Conservation (phyloP, 148 eudicot species). For the Spergularia marina region DNA sequence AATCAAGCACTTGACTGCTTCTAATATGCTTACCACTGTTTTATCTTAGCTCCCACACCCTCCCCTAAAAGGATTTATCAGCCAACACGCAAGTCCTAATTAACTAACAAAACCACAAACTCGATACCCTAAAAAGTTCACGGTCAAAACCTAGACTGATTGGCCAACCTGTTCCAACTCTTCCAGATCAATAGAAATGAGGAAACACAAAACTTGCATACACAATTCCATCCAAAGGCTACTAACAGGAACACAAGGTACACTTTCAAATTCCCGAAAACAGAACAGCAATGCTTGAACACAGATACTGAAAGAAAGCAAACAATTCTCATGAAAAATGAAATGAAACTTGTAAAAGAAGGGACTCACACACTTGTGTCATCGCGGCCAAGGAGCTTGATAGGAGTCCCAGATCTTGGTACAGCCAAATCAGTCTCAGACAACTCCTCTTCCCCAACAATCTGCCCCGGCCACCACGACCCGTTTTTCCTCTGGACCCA, state of each 20-base stretch:
- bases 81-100: too few relatives aligned
- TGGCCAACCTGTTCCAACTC: background rate
- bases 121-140: too few relatives aligned
- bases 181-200: background rate
- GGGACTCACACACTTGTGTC: slow-evolving; percentile 77
- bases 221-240: background rate
- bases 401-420: slow-evolving; percentile 61
- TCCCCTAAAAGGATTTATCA: too few relatives aligned
- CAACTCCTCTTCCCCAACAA: slow-evolving; percentile 49
- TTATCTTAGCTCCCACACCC: too few relatives aligned
- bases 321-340: background rate
- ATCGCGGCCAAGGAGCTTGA: slow-evolving; percentile 75
- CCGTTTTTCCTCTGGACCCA: slow-evolving; percentile 83
- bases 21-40: too few relatives aligned
- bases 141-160: background rate
- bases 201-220: background rate
- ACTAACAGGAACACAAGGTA: background rate
- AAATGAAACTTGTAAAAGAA: slow-evolving; percentile 18
- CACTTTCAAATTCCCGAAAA: background rate
- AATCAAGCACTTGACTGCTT: too few relatives aligned
- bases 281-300: slow-evolving; percentile 1
- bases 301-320: background rate
- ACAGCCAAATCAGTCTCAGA: slow-evolving; percentile 35
- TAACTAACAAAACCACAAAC: too few relatives aligned
- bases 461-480: slow-evolving; percentile 91